Conservation (phyloP, 1,139 yeast genomes). For the Scheffersomyces insectosa region DNA sequence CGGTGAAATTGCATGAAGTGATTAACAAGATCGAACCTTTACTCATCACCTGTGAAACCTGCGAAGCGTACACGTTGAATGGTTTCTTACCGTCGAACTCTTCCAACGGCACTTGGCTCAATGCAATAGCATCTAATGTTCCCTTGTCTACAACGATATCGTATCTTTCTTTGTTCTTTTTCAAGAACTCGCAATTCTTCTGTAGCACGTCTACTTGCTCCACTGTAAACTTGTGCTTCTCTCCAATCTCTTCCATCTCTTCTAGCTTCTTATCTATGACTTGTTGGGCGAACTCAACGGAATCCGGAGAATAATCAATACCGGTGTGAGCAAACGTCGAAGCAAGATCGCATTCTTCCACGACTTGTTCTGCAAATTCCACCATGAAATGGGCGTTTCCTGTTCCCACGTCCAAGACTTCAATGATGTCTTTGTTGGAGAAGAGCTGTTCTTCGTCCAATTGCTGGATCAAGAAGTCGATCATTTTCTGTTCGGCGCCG, state of each 20-base stretch:
- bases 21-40: slow-evolving; percentile 64
- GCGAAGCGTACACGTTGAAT: slow-evolving; percentile 61
- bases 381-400: slow-evolving; percentile 93
- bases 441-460: slow-evolving; percentile 25
- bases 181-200: slow-evolving; percentile 33
- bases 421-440: slow-evolving; percentile 31
- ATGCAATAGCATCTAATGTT: slow-evolving; percentile 93
- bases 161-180: slow-evolving; percentile 37
- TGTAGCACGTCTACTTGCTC: slow-evolving; percentile 48
- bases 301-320: slow-evolving; percentile 79
- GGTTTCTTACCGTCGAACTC: slow-evolving; percentile 49
- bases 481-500: slow-evolving; percentile 83
- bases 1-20: slow-evolving; percentile 95
- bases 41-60: slow-evolving; percentile 58
- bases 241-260: slow-evolving; percentile 11
- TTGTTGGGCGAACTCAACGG: slow-evolving; percentile 68
- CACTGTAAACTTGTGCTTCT: slow-evolving; percentile 32
- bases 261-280: slow-evolving; percentile 50
- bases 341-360: slow-evolving; percentile 41
- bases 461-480: slow-evolving; percentile 53
- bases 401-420: slow-evolving; percentile 82
- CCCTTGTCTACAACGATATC: slow-evolving; percentile 90
- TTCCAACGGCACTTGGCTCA: slow-evolving; percentile 57
- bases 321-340: slow-evolving; percentile 52
- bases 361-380: slow-evolving; percentile 56